These are phyloP conservation scores for Fusarium coffeatum DNA, from an alignment of 2,329 filamentous ascomycete species.

Conservation along the genomic window DNA sequence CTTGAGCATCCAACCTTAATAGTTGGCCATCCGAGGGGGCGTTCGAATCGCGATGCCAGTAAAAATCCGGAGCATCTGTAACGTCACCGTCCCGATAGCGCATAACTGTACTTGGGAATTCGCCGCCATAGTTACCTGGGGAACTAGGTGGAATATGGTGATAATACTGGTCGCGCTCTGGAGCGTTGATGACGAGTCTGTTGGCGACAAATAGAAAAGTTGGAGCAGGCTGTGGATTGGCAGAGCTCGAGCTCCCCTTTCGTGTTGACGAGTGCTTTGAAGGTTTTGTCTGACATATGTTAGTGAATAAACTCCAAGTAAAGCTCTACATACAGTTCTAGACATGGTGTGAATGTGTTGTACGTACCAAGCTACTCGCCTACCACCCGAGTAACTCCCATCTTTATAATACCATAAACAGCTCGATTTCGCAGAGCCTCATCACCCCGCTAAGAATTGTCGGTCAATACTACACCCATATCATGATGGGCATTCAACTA, in stretches of 20 bases:
- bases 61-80: slow-evolving; percentile 33
- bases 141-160: slow-evolving; percentile 49
- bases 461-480: slow-evolving; percentile 33
- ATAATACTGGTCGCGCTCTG: slow-evolving; percentile 7
- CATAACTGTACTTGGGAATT: slow-evolving; percentile 51
- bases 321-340: slow-evolving; percentile 15
- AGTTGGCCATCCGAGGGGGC: slow-evolving; percentile 2
- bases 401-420: slow-evolving; percentile 34
- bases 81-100: slow-evolving; percentile 51
- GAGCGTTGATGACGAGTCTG: slow-evolving; percentile 45
- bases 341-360: slow-evolving; percentile 8
- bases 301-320: not conserved
- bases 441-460: slow-evolving; percentile 25
- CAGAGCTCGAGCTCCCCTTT: slow-evolving; percentile 24
- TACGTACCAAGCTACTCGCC: not conserved
- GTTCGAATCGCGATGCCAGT: slow-evolving; percentile 33
- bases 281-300: slow-evolving; percentile 21
- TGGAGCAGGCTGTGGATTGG: slow-evolving; percentile 4
- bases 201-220: slow-evolving; percentile 57
- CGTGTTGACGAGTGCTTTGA: slow-evolving; percentile 8
- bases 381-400: slow-evolving; percentile 2
- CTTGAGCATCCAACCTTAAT: not conserved
- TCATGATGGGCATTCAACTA: slow-evolving; percentile 3
- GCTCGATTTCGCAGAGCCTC: slow-evolving; percentile 35
- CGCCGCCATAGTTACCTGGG: slow-evolving; percentile 41